These are phyloP conservation scores for Hypoxylon sp. DNA, from an alignment of 2,329 filamentous ascomycete species.

Conservation along the genomic window DNA sequence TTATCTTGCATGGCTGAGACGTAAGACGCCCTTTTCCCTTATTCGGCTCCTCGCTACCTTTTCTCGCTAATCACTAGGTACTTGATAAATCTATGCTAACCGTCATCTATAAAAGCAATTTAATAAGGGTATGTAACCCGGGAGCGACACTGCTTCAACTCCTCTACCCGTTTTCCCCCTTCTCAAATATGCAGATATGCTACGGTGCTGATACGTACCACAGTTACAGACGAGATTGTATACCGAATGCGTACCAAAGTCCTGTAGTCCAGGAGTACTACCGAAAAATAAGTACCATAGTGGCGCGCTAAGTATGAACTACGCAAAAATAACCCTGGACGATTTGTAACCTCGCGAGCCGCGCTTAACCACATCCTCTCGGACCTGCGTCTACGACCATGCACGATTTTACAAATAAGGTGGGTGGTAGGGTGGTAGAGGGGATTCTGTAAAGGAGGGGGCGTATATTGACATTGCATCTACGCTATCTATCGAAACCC, in stretches of 20 bases:
- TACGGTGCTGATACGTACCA: slow-evolving; percentile 9
- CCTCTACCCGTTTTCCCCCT: background rate
- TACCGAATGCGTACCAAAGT: slow-evolving; percentile 9
- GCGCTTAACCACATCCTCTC: slow-evolving; percentile 59
- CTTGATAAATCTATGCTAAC: slow-evolving; percentile 18
- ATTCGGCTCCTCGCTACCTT: slow-evolving; percentile 16
- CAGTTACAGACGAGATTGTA: slow-evolving; percentile 17
- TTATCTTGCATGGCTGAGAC: slow-evolving; percentile 36
- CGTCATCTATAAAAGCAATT: slow-evolving; percentile 24
- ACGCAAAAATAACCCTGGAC: slow-evolving; percentile 33
- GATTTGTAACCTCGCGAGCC: slow-evolving; percentile 44
- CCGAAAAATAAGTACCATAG: slow-evolving; percentile 29
- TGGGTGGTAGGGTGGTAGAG: slow-evolving; percentile 23
- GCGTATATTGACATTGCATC: slow-evolving; percentile 33
- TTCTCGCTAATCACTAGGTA: slow-evolving; percentile 22
- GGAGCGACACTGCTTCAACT: slow-evolving; percentile 4
- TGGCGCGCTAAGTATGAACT: slow-evolving; percentile 39
- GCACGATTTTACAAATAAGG: slow-evolving; percentile 48
- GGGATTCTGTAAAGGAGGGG: slow-evolving; percentile 24
- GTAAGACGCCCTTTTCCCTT: slow-evolving; percentile 22
- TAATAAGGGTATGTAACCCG: slow-evolving; percentile 12
- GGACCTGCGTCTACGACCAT: slow-evolving; percentile 60
- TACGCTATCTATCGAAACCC: slow-evolving; percentile 44
- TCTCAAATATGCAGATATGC: no score
- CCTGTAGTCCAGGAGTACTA: slow-evolving; percentile 12